Evolutionary conservation across 2,329 filamentous ascomycete genomes (phyloP).

Genomic region (Graphilbum sp.): DNA sequence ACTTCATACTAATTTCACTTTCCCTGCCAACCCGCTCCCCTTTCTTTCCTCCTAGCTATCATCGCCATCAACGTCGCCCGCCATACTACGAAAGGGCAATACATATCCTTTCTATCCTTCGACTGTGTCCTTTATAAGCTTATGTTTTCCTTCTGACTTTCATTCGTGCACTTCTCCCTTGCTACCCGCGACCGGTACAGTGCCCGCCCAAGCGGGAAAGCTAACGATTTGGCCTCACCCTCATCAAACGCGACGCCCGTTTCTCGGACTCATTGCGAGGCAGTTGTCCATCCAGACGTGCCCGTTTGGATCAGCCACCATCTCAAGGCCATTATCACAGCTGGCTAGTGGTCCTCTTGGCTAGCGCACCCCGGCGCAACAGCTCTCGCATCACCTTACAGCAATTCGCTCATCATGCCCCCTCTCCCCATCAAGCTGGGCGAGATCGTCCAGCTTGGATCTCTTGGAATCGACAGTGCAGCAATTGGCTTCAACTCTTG

Average conservation of each 20-base stretch:
- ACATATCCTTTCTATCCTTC: slow-evolving; percentile 3
- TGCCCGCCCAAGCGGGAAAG: slow-evolving; percentile 4
- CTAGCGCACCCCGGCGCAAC: slow-evolving; percentile 1
- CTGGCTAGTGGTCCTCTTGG: not conserved
- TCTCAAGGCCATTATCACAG: not conserved
- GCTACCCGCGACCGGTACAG: slow-evolving; percentile 1
- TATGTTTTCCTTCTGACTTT: not conserved
- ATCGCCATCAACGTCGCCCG: slow-evolving; percentile 4
- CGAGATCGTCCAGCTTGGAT: slow-evolving; percentile 24
- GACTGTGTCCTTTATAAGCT: slow-evolving; percentile 6
- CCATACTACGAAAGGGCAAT: not conserved
- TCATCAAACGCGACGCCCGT: not conserved
- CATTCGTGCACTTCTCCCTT: slow-evolving; percentile 1
- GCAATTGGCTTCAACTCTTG: slow-evolving; percentile 75
- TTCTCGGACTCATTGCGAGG: not conserved
- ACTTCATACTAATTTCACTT: slow-evolving; percentile 8
- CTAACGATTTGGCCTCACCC: not conserved
- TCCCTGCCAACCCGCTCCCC: slow-evolving; percentile 4
- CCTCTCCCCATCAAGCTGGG: slow-evolving; percentile 23
- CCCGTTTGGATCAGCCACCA: not conserved
- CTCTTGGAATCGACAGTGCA: slow-evolving; percentile 18
- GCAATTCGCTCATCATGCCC: slow-evolving; percentile 15
- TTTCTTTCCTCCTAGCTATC: slow-evolving; percentile 1
- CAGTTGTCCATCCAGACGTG: not conserved
- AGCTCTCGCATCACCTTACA: not conserved